These are phyloP conservation scores for Monilinia vaccinii-corymbosi DNA, from an alignment of 2,329 filamentous ascomycete genomes.

Conservation along the genomic window DNA sequence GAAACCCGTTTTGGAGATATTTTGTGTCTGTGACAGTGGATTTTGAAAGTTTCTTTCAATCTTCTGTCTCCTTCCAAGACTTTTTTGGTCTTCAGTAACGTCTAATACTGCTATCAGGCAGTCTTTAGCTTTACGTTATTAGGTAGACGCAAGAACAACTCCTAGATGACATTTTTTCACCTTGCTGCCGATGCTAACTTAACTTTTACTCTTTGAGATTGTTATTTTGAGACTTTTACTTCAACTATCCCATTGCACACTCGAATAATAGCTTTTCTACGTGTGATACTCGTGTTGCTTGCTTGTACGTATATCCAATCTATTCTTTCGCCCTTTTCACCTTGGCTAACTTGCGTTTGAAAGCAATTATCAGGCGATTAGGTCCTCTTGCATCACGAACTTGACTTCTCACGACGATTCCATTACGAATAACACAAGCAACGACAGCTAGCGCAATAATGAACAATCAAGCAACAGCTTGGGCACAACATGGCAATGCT, in stretches of 20 bases:
- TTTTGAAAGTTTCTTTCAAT: not conserved
- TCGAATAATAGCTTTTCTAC: not conserved
- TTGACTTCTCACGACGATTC: not conserved
- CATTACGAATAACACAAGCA: not conserved
- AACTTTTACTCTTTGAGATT: not conserved
- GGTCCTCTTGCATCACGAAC: not conserved
- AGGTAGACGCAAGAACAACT: not conserved
- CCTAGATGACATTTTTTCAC: not conserved
- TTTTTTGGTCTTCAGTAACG: rapidly evolving
- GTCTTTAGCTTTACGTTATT: not conserved
- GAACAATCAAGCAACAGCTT: not conserved
- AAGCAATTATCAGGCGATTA: no score
- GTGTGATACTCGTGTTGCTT: not conserved
- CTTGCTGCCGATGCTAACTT: not conserved
- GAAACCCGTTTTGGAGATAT: no score
- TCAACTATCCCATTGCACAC: no score
- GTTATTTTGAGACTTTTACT: no score
- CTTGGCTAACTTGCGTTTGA: not conserved
- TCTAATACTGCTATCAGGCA: not conserved
- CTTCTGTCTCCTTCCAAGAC: not conserved
- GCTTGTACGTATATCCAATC: not conserved
- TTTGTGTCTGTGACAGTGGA: not conserved
- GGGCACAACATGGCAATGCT: no score
- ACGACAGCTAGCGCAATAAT: not conserved
- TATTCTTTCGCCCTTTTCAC: not conserved